Percentiles rank a stretch among this genome's conserved stretches.
Evolutionary conservation across 2,329 filamentous ascomycete genomes (phyloP).

Genomic region (Bipolaris gigantea): DNA sequence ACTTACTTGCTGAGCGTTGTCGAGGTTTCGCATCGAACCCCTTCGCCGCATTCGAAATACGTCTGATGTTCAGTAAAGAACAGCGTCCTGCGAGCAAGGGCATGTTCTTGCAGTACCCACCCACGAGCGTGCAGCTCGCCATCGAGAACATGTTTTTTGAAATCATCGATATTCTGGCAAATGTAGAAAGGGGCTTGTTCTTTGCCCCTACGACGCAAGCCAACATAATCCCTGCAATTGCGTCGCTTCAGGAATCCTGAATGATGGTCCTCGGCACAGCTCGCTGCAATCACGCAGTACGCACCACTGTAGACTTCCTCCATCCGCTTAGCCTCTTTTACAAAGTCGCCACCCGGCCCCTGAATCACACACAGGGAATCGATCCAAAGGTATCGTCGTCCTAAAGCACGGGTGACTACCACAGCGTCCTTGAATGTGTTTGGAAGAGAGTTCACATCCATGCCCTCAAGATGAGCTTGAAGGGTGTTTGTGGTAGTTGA

Average conservation of each 20-base stretch:
- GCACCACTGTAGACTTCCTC: constrained; percentile 29
- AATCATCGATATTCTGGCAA: constrained; percentile 28
- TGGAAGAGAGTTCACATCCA: constrained; percentile 6
- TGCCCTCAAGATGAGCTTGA: neutral
- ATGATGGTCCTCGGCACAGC: constrained; percentile 9
- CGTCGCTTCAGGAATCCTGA: constrained; percentile 18
- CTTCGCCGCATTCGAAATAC: constrained; percentile 32
- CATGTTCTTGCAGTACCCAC: constrained; percentile 35
- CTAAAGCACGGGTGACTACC: constrained; percentile 17
- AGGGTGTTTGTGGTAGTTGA: constrained; percentile 10
- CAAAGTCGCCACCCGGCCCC: constrained; percentile 24
- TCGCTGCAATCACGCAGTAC: constrained; percentile 27
- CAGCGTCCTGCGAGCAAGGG: constrained; percentile 29
- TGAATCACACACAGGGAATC: constrained; percentile 35
- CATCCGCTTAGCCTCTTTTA: constrained; percentile 24
- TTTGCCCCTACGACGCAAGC: neutral
- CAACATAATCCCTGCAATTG: neutral
- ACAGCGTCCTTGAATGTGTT: constrained; percentile 27
- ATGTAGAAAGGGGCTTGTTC: constrained; percentile 4
- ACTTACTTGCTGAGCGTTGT: constrained; percentile 22
- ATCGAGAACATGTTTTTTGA: constrained; percentile 22
- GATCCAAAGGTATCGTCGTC: constrained; percentile 31
- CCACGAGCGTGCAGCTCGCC: constrained; percentile 23
- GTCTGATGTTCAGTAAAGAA: constrained; percentile 30
- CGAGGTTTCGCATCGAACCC: constrained; percentile 25